phyloP scores from a whole-genome alignment of 139 green algal species.

The Spirogloea muscicola region DNA sequence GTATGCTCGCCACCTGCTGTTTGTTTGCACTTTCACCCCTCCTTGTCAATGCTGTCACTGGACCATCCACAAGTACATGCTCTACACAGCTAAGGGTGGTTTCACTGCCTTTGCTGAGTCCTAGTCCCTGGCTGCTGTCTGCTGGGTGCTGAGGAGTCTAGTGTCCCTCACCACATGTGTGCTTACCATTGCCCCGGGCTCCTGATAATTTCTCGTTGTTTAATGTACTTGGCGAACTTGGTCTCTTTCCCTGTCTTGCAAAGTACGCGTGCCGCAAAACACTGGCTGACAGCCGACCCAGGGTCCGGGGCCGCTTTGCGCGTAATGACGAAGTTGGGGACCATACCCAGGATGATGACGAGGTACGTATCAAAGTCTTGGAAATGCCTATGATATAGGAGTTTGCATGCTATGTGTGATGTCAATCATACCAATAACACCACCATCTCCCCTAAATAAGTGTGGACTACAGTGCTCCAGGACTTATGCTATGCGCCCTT shows the following conservation, averaged over 20 bases:
- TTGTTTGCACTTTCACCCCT: background rate
- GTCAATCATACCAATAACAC: too few species aligned
- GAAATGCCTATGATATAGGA: too few species aligned
- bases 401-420: too few species aligned
- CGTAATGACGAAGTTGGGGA: constrained; percentile 51
- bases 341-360: too few species aligned
- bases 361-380: too few species aligned
- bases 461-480: too few species aligned
- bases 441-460: too few species aligned
- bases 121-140: background rate
- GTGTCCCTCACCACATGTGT: too few species aligned
- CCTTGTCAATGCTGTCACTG: background rate
- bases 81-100: too few species aligned
- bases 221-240: background rate
- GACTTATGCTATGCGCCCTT: too few species aligned
- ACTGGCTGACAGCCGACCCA: constrained; percentile 67
- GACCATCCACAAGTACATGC: too few species aligned
- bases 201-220: background rate
- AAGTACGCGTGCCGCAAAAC: constrained; percentile 78
- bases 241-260: background rate
- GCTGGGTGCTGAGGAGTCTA: background rate
- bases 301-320: constrained; percentile 71
- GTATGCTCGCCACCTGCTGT: background rate
- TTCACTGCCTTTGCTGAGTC: background rate
- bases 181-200: too few species aligned